phyloP scores from a whole-genome alignment of 306 rosid species.

The Begonia fuchsioides region DNA sequence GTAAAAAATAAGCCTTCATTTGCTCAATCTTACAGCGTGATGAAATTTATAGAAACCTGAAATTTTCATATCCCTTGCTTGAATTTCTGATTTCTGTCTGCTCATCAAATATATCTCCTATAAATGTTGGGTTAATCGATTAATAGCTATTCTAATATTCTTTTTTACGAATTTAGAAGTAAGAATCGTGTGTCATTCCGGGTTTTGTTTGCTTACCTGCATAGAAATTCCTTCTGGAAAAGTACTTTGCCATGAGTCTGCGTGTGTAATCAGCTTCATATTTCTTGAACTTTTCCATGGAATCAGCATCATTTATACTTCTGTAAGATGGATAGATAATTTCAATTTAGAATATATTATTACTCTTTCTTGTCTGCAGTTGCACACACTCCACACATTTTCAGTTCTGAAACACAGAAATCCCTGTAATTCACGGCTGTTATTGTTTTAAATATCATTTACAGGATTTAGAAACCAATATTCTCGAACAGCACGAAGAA shows the following conservation, averaged over 20 bases:
- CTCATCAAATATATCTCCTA: constrained; percentile 34
- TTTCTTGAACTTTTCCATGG: constrained; percentile 31
- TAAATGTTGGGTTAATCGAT: not conserved
- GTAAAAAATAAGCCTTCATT: not conserved
- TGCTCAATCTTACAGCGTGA: constrained; percentile 1
- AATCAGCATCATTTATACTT: constrained; percentile 11
- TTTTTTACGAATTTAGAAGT: not conserved
- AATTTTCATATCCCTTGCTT: constrained; percentile 24
- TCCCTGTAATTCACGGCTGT: too few species aligned
- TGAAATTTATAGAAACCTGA: too few species aligned
- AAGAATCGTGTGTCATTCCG: not conserved
- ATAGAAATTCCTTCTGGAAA: constrained; percentile 32
- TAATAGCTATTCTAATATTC: not conserved
- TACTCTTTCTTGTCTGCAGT: too few species aligned
- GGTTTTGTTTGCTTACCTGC: constrained; percentile 18
- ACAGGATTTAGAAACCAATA: too few species aligned
- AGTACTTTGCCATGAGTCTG: constrained; percentile 35
- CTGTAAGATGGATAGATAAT: constrained; percentile 15
- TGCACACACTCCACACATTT: too few species aligned
- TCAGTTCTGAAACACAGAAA: too few species aligned
- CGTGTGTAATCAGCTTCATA: constrained; percentile 36
- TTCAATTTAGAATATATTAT: too few species aligned
- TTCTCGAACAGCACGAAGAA: too few species aligned
- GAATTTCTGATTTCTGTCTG: constrained; percentile 27
- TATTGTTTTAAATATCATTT: too few species aligned